A percentile compares a stretch with the other conserved stretches of the same genome.
Evolutionary conservation across 768 basidiomycete genomes (phyloP).

Genomic region (Kwoniella heveanensis): DNA sequence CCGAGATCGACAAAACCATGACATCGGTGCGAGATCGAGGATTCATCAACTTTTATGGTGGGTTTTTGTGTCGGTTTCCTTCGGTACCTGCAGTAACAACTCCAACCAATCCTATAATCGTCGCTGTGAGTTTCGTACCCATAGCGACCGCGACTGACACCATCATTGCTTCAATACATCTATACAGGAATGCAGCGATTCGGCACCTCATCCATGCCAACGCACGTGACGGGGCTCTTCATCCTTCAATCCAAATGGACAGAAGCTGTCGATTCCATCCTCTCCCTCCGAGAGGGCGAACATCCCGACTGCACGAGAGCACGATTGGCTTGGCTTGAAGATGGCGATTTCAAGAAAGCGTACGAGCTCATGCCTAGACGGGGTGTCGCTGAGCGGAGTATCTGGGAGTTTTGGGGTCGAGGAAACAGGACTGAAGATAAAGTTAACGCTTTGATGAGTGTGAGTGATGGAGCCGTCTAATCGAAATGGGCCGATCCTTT

Average conservation of each 20-base stretch:
- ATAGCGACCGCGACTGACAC: not conserved
- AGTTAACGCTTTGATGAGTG: constrained; percentile 83
- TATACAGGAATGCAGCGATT: constrained; percentile 89
- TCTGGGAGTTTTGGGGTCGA: constrained; percentile 83
- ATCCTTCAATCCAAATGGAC: constrained; percentile 89
- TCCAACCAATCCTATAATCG: not conserved
- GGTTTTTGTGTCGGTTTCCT: constrained; percentile 6
- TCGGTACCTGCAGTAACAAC: not conserved
- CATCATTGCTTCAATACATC: constrained; percentile 43
- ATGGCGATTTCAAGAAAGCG: constrained; percentile 77
- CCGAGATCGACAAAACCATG: constrained; percentile 74
- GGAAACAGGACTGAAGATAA: constrained; percentile 68
- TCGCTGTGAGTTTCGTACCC: not conserved
- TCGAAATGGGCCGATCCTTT: not conserved
- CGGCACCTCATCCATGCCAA: constrained; percentile 93
- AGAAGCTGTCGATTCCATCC: constrained; percentile 76
- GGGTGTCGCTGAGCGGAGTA: constrained; percentile 88
- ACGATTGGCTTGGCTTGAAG: constrained; percentile 83
- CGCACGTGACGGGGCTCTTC: constrained; percentile 89
- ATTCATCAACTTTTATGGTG: constrained; percentile 98
- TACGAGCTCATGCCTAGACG: constrained; percentile 83
- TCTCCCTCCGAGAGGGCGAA: constrained; percentile 82
- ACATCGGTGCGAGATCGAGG: constrained; percentile 76
- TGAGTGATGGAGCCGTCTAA: constrained; percentile 50
- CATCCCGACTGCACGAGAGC: constrained; percentile 86